Evolutionary conservation across 1,284 basidiomycete species (phyloP), one percentile per base, ranked within the genome.

Genomic region (Inonotus obliquus): DNA sequence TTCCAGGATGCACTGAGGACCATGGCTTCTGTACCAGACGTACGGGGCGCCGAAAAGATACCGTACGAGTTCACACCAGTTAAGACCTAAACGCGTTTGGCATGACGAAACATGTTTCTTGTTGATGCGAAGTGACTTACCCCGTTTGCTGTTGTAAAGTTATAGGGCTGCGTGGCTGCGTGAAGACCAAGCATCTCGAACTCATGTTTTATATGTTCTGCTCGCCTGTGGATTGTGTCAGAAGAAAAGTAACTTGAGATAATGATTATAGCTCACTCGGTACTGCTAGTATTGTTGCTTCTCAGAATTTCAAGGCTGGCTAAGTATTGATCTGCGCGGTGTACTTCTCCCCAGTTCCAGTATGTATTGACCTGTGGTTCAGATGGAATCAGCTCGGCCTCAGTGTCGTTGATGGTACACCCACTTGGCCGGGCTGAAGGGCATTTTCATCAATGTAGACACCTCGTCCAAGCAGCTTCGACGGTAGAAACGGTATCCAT

Each of bases 401-500:
- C 39, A 41, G 58, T 47, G 5, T 19, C 45, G 25, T 27, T 5
- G 54, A 38, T 27, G n/a, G 13, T 53, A 51, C 64, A 68, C 75
- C 59, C 66, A 94, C 94, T 77, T 95, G 92, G 2, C 83, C 88
- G 4, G 96, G 94, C 69, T 94, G 91, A 27, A 98, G 76, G 0
- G 96, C 95, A 73, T 98, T 96, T 76, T 98, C 95, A 71, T 96
- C 93, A 52, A 95, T 89, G 71, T 92, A 96, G 17, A 86, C 90
- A 4, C 75, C 72, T 67, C 86, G 81, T 17, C 87, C 88, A 2
- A 96, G 77, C 1, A 75, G 72, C 17, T 83, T 78, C 14, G 81
- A 78, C 4, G 93, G 93, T 57, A 96, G 79, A 10, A 81, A 73
- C 4, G 86, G 65, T 71, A 96, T 80, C 92, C 94, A 96, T 25